Evolutionary conservation across 1,284 basidiomycete species (phyloP), one percentile per base, ranked within the genome.

Genomic region (Kalmanozyma brasiliensis): DNA sequence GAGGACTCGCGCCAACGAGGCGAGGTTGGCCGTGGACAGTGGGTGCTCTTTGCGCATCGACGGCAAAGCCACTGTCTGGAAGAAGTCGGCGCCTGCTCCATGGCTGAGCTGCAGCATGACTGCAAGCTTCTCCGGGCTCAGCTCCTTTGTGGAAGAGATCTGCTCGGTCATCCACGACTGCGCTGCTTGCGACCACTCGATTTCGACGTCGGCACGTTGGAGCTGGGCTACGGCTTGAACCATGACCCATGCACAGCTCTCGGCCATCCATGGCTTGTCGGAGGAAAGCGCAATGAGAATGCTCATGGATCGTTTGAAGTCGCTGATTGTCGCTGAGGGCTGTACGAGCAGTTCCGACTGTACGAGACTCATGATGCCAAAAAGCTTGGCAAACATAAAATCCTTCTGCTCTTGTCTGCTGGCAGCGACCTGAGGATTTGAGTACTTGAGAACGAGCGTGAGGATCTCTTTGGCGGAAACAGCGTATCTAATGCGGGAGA

Each of bases 341-440:
- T 89, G 87, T 41, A 91, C 88, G 86, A 79, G 95, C 84, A 26
- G 90, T 85, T 30, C 61, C 14, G 81, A 82, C 29, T 75, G 74
- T 2, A 80, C 68, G 17, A 82, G 71, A 17, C 73, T 63, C 53
- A 89, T 90, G 63, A 97, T 85, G 24, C 95, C 95, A 81, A 98
- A 97, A 17, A 98, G 85, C 34, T 92, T 89, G 16, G 93, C 94
- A 81, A 98, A 98, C 60, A 94, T 86, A 52, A 91, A 84, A 81
- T 98, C 95, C 61, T 94, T 89, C 83, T 94, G 91, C 83, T 98
- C 95, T 77, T 93, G 90, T 3, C 93, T 91, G 48, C 88, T 90
- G 87, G 91, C 67, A 3, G 66, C 67, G n/a, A 52, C 52, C 40
- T 64, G 44, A 19, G 73, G 51, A 26, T 72, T 64, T 3, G 78